Percentiles rank a stretch among this genome's conserved stretches.
phyloP scores from a whole-genome alignment of 805 yeast species.

The Metschnikowia kofuensis region DNA sequence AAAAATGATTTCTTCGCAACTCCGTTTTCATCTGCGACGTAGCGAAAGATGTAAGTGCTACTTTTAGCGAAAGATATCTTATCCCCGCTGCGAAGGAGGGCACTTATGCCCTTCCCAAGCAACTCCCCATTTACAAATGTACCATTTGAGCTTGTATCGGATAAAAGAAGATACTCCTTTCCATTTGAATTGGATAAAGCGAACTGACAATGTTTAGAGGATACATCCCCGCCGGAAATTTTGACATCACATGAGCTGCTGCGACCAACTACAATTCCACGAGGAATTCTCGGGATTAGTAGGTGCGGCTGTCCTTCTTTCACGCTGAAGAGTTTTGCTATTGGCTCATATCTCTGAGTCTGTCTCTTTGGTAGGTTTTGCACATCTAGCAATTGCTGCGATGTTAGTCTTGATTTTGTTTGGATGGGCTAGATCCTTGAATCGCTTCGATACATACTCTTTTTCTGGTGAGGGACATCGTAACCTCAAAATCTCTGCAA shows the following conservation, averaged over 20 bases:
- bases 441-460: slow-evolving; percentile 19
- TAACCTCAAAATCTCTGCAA: background rate
- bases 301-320: slow-evolving; percentile 22
- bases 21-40: slow-evolving; percentile 27
- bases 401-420: slow-evolving; percentile 14
- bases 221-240: slow-evolving; percentile 56
- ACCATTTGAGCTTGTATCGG: slow-evolving; percentile 65
- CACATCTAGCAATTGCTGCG: slow-evolving; percentile 13
- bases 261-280: slow-evolving; percentile 46
- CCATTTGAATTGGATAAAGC: slow-evolving; percentile 36
- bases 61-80: slow-evolving; percentile 53
- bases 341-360: slow-evolving; percentile 18
- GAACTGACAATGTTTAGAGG: slow-evolving; percentile 62
- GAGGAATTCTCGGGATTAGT: slow-evolving; percentile 22
- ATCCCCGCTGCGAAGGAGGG: slow-evolving; percentile 61
- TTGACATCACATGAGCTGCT: slow-evolving; percentile 58
- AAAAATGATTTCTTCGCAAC: slow-evolving; percentile 42
- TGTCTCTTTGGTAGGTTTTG: slow-evolving; percentile 17
- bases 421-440: background rate
- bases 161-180: slow-evolving; percentile 41
- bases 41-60: slow-evolving; percentile 49
- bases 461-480: slow-evolving; percentile 25
- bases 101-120: slow-evolving; percentile 47
- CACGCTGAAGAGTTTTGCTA: slow-evolving; percentile 24
- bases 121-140: slow-evolving; percentile 59